Conservation (phyloP, 139 green algal species). For the Volvox reticuliferus region DNA sequence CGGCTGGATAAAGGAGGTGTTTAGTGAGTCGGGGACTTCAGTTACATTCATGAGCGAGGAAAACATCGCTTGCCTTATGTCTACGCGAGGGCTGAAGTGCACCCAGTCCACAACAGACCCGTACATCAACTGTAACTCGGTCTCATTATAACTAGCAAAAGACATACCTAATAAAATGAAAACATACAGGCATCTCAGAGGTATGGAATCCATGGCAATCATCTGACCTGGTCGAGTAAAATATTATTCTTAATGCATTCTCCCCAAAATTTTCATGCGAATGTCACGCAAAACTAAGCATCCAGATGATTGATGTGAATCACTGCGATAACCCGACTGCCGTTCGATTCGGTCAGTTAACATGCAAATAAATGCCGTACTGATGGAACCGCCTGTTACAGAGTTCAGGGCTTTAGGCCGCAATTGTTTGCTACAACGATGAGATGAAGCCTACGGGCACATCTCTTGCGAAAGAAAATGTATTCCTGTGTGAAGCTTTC, state of each 20-base stretch:
- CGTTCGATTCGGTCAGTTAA: too few relatives aligned
- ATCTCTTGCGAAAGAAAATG: too few relatives aligned
- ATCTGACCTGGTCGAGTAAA: neutral
- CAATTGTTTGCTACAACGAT: too few relatives aligned
- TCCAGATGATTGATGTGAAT: too few relatives aligned
- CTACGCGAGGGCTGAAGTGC: constrained; percentile 16
- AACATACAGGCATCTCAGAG: neutral
- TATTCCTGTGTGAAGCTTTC: too few relatives aligned
- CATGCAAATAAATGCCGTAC: too few relatives aligned
- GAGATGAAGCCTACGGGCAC: too few relatives aligned
- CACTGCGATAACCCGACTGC: too few relatives aligned
- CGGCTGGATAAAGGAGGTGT: neutral
- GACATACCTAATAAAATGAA: neutral
- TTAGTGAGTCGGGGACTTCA: neutral
- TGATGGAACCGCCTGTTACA: too few relatives aligned
- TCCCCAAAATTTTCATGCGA: too few relatives aligned
- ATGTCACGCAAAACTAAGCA: too few relatives aligned
- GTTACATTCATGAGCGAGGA: neutral
- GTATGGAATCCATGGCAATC: neutral
- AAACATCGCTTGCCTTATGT: neutral
- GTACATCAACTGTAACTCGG: constrained; percentile 11
- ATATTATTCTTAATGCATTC: neutral
- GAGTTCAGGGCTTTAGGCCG: too few relatives aligned
- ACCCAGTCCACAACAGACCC: constrained; percentile 33
- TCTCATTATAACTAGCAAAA: constrained; percentile 20